Conservation (phyloP, 768 basidiomycete genomes). For the Rhizopogon salebrosus region DNA sequence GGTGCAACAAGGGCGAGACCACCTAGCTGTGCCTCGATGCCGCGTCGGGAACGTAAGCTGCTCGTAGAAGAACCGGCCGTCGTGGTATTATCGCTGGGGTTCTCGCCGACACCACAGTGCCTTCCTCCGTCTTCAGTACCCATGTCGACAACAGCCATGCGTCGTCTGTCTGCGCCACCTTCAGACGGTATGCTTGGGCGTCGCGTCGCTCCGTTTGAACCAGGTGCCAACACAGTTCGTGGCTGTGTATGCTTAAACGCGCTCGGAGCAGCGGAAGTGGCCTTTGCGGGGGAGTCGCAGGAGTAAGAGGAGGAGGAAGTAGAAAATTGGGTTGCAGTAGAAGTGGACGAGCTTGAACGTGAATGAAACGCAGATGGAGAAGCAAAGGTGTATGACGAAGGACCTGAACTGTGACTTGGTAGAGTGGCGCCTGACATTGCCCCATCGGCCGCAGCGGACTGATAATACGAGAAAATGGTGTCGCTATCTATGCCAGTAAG, state of each 20-base stretch:
- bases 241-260: conserved; percentile 12
- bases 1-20: conserved; percentile 69
- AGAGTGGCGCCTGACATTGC: conserved; percentile 14
- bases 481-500: conserved; percentile 30
- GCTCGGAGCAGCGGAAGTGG: conserved; percentile 14
- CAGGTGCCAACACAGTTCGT: conserved; percentile 21
- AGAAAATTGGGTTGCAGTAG: conserved; percentile 23
- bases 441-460: conserved; percentile 43
- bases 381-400: conserved; percentile 1
- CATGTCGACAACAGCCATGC: conserved; percentile 64
- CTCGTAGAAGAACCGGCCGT: conserved; percentile 24
- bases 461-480: conserved; percentile 48
- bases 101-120: background rate
- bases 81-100: conserved; percentile 13
- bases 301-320: conserved; percentile 50
- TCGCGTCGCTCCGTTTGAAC: conserved; percentile 28
- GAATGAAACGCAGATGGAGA: conserved; percentile 1
- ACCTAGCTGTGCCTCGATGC: conserved; percentile 29
- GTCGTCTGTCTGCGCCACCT: conserved; percentile 58
- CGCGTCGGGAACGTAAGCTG: conserved; percentile 34
- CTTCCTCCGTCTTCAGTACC: conserved; percentile 22
- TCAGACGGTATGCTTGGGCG: conserved; percentile 52
- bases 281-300: conserved; percentile 32
- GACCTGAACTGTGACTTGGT: conserved; percentile 19
- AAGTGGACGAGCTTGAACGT: conserved; percentile 4